phyloP scores from a whole-genome alignment of 2,329 filamentous ascomycete species.

The Fusarium sp. region DNA sequence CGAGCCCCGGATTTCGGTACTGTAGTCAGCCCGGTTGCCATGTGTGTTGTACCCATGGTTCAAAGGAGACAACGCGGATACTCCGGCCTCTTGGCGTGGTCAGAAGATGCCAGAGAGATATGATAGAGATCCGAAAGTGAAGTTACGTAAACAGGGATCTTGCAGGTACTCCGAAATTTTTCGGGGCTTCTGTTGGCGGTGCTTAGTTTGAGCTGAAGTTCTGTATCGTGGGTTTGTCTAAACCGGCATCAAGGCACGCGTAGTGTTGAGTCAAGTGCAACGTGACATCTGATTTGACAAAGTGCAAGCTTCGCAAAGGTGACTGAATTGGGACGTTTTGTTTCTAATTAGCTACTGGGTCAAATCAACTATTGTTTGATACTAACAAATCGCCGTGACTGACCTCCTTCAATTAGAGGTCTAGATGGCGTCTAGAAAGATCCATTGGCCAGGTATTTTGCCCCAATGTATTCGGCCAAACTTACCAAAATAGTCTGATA shows the following conservation, averaged over 20 bases:
- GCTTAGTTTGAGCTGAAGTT: background rate
- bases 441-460: background rate
- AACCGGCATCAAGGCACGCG: background rate
- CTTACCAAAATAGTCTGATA: background rate
- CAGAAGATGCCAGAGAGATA: background rate
- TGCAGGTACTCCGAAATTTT: background rate
- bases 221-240: background rate
- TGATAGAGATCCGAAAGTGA: background rate
- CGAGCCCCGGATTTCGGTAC: background rate
- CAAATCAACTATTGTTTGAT: background rate
- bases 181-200: background rate
- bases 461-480: background rate
- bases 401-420: background rate
- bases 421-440: background rate
- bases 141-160: background rate
- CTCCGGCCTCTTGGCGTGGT: background rate
- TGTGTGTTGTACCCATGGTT: background rate
- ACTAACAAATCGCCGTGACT: background rate
- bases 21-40: background rate
- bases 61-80: background rate
- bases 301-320: background rate
- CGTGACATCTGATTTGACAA: background rate
- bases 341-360: background rate
- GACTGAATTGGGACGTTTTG: background rate
- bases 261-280: background rate